These are phyloP conservation scores for Hemisphaericaspora xylanilytica DNA, from an alignment of 1,139 yeast species.

Conservation along the genomic window DNA sequence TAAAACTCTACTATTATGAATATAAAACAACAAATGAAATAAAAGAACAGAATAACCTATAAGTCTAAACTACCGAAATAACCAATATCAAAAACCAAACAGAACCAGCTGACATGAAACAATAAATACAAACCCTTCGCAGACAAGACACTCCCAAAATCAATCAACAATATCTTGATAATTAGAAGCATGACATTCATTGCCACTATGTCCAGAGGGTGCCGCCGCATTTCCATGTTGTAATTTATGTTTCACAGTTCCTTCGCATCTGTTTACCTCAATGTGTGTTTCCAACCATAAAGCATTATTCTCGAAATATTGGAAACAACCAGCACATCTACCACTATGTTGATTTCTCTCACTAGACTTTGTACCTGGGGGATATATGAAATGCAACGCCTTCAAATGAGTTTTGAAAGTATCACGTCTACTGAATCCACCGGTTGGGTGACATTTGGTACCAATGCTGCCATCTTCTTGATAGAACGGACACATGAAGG, in stretches of 20 bases:
- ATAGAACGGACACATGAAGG: slow-evolving; percentile 55
- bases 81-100: background rate
- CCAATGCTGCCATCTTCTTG: slow-evolving; percentile 33
- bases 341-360: slow-evolving; percentile 47
- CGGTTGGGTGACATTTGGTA: slow-evolving; percentile 56
- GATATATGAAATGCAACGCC: slow-evolving; percentile 57
- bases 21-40: too few species aligned
- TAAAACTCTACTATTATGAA: too few species aligned
- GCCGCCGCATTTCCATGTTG: background rate
- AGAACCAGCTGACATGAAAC: background rate
- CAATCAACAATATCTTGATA: slow-evolving; percentile 8
- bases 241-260: slow-evolving; percentile 25
- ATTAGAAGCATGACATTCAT: slow-evolving; percentile 5
- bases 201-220: slow-evolving; percentile 4
- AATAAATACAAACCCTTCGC: background rate
- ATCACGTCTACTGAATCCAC: slow-evolving; percentile 58
- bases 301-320: slow-evolving; percentile 44
- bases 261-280: slow-evolving; percentile 45
- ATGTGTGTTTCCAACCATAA: slow-evolving; percentile 54
- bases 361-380: slow-evolving; percentile 53
- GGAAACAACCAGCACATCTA: slow-evolving; percentile 57
- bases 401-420: slow-evolving; percentile 58
- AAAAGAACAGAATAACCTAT: too few species aligned
- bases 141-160: too few species aligned
- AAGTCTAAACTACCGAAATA: too few species aligned